Evolutionary conservation across 2,329 filamentous ascomycete species (phyloP).

Genomic region (Xylaria multiplex): DNA sequence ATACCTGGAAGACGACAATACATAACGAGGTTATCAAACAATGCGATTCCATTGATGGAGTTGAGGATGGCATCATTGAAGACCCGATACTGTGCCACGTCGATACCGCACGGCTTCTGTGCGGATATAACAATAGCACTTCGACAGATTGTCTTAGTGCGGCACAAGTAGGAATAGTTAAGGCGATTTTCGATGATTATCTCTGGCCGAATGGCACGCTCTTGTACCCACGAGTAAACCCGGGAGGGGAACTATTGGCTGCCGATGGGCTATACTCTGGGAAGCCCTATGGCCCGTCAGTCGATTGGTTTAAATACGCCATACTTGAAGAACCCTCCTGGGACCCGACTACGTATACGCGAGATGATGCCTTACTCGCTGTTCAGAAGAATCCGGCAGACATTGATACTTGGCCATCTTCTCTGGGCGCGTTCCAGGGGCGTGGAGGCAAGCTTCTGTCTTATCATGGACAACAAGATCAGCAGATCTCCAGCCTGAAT

Average conservation of each 20-base stretch:
- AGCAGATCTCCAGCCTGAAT: conserved; percentile 57
- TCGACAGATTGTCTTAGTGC: conserved; percentile 54
- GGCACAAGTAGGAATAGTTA: conserved; percentile 56
- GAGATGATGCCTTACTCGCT: conserved; percentile 49
- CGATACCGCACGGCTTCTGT: conserved; percentile 49
- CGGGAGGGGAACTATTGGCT: conserved; percentile 56
- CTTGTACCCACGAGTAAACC: conserved; percentile 60
- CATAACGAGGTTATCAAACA: conserved; percentile 51
- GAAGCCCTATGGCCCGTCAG: conserved; percentile 53
- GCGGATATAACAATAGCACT: conserved; percentile 44
- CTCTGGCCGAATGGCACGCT: conserved; percentile 56
- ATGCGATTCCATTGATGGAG: conserved; percentile 55
- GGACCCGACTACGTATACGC: conserved; percentile 51
- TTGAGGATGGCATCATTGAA: conserved; percentile 54
- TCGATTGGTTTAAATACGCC: conserved; percentile 59
- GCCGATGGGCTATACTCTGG: conserved; percentile 54
- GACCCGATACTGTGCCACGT: conserved; percentile 53
- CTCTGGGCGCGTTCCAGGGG: conserved; percentile 50
- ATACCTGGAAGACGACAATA: conserved; percentile 45
- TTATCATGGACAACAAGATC: conserved; percentile 55
- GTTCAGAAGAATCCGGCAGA: conserved; percentile 35
- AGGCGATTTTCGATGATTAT: conserved; percentile 55
- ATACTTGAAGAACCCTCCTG: conserved; percentile 57
- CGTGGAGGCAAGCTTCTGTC: conserved; percentile 54
- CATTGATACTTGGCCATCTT: conserved; percentile 49